Evolutionary conservation across 1,284 basidiomycete species (phyloP), one percentile per base, ranked within the genome.

Genomic region (Hymenochaete sp.): DNA sequence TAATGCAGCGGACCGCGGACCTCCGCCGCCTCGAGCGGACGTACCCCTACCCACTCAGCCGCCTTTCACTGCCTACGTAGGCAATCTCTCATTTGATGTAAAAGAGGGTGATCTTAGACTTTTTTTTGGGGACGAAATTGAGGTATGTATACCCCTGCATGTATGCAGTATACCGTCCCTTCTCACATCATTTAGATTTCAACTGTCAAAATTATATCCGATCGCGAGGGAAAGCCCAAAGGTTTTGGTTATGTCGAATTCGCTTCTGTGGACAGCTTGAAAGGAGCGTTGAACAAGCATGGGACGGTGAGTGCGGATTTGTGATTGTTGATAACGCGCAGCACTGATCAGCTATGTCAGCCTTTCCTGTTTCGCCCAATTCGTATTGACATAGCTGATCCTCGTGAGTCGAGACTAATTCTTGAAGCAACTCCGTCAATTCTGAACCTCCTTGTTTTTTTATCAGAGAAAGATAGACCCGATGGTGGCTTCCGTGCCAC

Each of bases 241-340:
- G 96, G 96, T 1, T 98, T 97, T 65, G 96, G 95, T 26, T 98
- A 98, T 61, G 82, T 98, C 53, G 95, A 99, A 62, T 98, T 98
- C 59, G 75, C 72, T 29, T 82, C 83, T 44, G 62, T 91, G 48
- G 88, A 93, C 29, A 81, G 78, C 36, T 70, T 98, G 52, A 93
- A 92, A 66, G 79, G 82, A 45, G 95, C 86, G 4, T 66, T 97
- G 25, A 65, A 67, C 29, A 80, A 77, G 62, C 72, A 62, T 28
- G 81, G 80, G 48, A 66, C 68, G 42, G 85, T 88, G 51, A 57
- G 82, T 67, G n/a, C n/a, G n/a, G n/a, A n/a, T n/a, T n/a, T n/a
- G n/a, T n/a, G n/a, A n/a, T n/a, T n/a, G n/a, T n/a, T n/a, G n/a
- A n/a, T n/a, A n/a, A n/a, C n/a, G n/a, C n/a, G n/a, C n/a, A n/a